Evolutionary conservation across 1,139 yeast genomes (phyloP).

Genomic region (Saccharomyces hybrid): DNA sequence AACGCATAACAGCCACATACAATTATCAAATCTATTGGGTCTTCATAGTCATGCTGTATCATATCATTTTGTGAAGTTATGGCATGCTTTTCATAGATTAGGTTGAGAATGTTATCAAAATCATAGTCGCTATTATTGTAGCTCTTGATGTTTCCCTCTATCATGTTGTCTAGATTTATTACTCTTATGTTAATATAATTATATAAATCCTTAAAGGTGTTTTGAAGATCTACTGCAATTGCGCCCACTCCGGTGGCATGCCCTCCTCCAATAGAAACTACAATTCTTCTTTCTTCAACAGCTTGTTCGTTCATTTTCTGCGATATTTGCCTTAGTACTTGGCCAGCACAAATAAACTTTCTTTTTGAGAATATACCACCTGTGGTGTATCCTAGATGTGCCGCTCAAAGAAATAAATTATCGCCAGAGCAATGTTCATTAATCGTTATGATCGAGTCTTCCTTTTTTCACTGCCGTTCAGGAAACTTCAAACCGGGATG

Average conservation of each 20-base stretch:
- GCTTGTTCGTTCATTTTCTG: constrained; percentile 2
- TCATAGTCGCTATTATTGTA: constrained; percentile 33
- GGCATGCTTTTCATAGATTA: constrained; percentile 15
- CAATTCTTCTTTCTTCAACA: constrained; percentile 24
- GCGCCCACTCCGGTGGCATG: constrained; percentile 51
- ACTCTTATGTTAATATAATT: constrained; percentile 32
- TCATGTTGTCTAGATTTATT: constrained; percentile 38
- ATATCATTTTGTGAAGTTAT: constrained; percentile 2
- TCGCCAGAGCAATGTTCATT: too few relatives aligned
- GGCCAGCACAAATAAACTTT: background rate
- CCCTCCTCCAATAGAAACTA: constrained; percentile 66
- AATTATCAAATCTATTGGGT: constrained; percentile 39
- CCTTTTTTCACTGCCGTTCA: background rate
- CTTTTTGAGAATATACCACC: background rate
- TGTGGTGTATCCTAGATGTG: background rate
- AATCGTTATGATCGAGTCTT: background rate
- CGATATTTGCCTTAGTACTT: background rate
- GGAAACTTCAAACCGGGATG: background rate
- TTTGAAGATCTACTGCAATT: constrained; percentile 19
- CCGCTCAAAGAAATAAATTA: too few relatives aligned
- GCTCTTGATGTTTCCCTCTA: constrained; percentile 2
- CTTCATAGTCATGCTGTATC: constrained; percentile 3
- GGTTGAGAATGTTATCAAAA: constrained; percentile 31
- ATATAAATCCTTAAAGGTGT: constrained; percentile 20
- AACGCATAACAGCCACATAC: constrained; percentile 80